Conservation (phyloP, 129 eudicot genomes). For the Artemisia tridentata region DNA sequence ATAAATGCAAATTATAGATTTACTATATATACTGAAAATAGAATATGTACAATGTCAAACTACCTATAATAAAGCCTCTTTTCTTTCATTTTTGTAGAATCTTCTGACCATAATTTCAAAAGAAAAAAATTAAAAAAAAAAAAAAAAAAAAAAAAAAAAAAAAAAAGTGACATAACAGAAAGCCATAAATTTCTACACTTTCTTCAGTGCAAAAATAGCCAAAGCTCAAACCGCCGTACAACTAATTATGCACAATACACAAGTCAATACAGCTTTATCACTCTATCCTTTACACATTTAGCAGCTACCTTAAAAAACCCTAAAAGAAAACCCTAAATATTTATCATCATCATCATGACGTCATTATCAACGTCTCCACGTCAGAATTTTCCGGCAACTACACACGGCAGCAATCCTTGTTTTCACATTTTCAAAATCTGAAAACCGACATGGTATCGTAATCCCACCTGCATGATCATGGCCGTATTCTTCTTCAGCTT, state of each 20-base stretch:
- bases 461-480: conserved; percentile 84
- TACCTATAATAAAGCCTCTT: no score
- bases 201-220: not conserved
- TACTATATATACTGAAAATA: no score
- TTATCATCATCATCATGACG: conserved; percentile 31
- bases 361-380: conserved; percentile 40
- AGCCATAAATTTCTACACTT: not conserved
- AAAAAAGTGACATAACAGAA: not conserved
- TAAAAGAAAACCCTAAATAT: not conserved
- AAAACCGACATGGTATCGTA: conserved; percentile 81
- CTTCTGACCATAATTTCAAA: not conserved
- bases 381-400: conserved; percentile 57
- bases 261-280: conserved; percentile 10
- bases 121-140: no score
- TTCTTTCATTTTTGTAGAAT: not conserved
- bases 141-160: not conserved
- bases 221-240: conserved; percentile 15
- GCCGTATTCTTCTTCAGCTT: conserved; percentile 85
- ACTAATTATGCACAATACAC: conserved; percentile 5
- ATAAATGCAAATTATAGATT: no score
- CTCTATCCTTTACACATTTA: not conserved
- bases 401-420: conserved; percentile 56
- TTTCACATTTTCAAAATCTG: conserved; percentile 76
- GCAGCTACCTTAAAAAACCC: conserved; percentile 1
- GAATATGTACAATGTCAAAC: no score